Evolutionary conservation across 2,329 filamentous ascomycete species (phyloP), one percentile per base, ranked within the genome.

Genomic region (Tolypocladium sp.): DNA sequence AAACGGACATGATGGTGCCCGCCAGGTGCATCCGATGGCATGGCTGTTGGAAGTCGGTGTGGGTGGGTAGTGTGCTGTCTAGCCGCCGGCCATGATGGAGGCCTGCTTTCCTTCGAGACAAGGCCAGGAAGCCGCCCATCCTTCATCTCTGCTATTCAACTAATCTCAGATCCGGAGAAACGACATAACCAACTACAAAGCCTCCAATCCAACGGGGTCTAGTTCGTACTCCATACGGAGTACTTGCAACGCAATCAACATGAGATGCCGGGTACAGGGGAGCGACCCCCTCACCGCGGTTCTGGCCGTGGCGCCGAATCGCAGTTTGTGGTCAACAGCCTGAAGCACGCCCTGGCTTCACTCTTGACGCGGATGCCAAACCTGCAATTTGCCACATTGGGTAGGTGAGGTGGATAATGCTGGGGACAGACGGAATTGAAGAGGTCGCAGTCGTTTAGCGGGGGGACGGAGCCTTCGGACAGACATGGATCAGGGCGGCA

Each of bases 371-470:
- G 33, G 55, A 44, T 22, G 30, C 12, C 40, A 46, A 33, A 44
- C 55, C 55, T 57, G 55, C 55, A 57, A 57, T 57, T 46, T 57
- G 55, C 55, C 55, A 25, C n/a, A 49, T 57, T 46, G 20, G 55
- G 55, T 17, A 57, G 55, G 41, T 57, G 55, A 41, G 27, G 22
- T 44, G 54, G 17, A 56, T 30, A 20, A 20, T 27, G 33, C 52
- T 55, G 33, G 52, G 52, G 35, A 55, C 52, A 38, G 52, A 7
- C n/a, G 35, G 35, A n/a, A 40, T 40, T 9, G 35, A 38, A 27
- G 27, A 10, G n/a, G 49, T n/a, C 17, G 49, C 46, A 33, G 7
- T 49, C 25, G 46, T 49, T 49, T 20, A 49, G 46, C 15, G 44
- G 25, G 46, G 25, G 46, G 20, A 27, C 30, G 30, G 33, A 54